Evolutionary conservation across 495 filamentous ascomycete species (phyloP).

Genomic region (Xylaria grammica): DNA sequence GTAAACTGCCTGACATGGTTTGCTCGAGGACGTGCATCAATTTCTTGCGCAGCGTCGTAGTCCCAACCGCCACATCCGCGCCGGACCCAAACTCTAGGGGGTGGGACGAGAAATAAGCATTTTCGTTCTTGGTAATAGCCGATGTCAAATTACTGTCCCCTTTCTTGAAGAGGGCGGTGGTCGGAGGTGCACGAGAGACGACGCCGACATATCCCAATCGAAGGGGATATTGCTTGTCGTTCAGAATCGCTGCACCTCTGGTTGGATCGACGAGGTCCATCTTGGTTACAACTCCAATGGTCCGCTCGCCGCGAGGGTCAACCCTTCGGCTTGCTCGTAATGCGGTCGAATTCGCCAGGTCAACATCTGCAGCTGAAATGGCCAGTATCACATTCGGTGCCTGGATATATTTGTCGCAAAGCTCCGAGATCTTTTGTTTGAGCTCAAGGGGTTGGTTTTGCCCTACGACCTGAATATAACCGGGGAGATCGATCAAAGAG

Average conservation of each 20-base stretch:
- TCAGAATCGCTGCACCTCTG: slow-evolving; percentile 76
- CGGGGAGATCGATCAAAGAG: slow-evolving; percentile 94
- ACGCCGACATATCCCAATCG: slow-evolving; percentile 97
- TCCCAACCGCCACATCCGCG: slow-evolving; percentile 75
- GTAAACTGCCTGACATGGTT: slow-evolving; percentile 91
- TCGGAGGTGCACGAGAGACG: slow-evolving; percentile 75
- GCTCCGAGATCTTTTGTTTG: slow-evolving; percentile 92
- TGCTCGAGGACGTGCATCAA: slow-evolving; percentile 97
- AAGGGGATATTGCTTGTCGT: slow-evolving; percentile 91
- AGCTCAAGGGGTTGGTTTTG: slow-evolving; percentile 88
- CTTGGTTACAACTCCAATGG: slow-evolving; percentile 97
- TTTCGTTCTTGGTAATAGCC: slow-evolving; percentile 86
- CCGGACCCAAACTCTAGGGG: slow-evolving; percentile 78
- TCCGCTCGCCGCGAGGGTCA: slow-evolving; percentile 92
- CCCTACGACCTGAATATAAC: slow-evolving; percentile 94
- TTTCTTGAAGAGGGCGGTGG: slow-evolving; percentile 79
- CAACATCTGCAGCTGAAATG: slow-evolving; percentile 96
- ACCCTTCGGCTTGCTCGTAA: slow-evolving; percentile 88
- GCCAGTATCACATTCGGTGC: slow-evolving; percentile 95
- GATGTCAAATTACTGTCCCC: slow-evolving; percentile 81
- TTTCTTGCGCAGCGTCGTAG: slow-evolving; percentile 86
- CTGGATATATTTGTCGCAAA: slow-evolving; percentile 98
- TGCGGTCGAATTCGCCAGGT: slow-evolving; percentile 95
- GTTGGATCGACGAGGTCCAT: slow-evolving; percentile 95
- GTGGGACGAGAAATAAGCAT: slow-evolving; percentile 84